phyloP scores from a whole-genome alignment of 257 asterid genomes.

The Ligustrum vulgare region DNA sequence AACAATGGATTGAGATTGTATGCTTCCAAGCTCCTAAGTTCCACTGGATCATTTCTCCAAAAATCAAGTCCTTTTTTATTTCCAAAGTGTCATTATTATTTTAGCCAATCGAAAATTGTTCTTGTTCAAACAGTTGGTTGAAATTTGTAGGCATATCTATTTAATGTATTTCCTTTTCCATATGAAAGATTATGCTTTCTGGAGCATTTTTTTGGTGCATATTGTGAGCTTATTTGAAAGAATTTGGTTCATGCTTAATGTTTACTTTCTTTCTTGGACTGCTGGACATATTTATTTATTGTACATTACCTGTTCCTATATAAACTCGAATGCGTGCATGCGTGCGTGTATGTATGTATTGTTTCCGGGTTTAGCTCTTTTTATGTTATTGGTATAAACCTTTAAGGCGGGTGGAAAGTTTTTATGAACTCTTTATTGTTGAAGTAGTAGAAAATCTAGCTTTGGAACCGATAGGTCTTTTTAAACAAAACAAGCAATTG shows the following conservation, averaged over 20 bases:
- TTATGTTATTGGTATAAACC: too few species aligned
- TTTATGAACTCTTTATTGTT: too few species aligned
- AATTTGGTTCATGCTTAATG: background rate
- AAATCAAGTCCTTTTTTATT: constrained; percentile 42
- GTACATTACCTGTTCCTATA: too few species aligned
- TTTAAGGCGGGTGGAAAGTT: too few species aligned
- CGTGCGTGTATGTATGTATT: too few species aligned
- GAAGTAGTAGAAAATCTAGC: too few species aligned
- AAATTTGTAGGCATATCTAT: background rate
- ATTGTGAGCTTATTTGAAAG: background rate
- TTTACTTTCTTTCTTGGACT: background rate
- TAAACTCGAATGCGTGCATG: too few species aligned
- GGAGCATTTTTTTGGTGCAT: background rate
- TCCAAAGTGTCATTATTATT: background rate
- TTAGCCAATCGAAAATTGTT: background rate
- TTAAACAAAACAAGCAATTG: too few species aligned
- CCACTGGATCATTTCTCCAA: constrained; percentile 41
- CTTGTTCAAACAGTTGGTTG: background rate
- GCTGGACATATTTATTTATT: too few species aligned
- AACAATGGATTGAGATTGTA: constrained; percentile 50
- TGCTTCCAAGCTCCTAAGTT: constrained; percentile 54
- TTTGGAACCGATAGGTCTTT: too few species aligned
- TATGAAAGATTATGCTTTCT: background rate
- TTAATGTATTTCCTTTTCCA: background rate
- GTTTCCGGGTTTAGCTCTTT: too few species aligned